Base-by-base conservation (phyloP, 306 rosid genomes). In the Castanospermum australe region DNA sequence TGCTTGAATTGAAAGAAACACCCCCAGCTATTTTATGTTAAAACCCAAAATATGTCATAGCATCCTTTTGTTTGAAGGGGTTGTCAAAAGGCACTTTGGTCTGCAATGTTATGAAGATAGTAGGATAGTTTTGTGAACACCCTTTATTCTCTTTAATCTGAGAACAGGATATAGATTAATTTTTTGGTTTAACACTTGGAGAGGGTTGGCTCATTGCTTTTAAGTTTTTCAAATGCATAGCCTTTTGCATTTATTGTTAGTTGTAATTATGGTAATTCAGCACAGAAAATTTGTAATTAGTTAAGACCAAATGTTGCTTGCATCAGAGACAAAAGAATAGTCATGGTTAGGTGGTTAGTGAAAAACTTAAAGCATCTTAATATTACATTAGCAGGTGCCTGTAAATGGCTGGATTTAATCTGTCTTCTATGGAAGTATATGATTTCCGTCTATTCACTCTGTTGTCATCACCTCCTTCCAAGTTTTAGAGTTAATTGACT, bases 141-240 rank as follows among this genome's bases (percentile, higher is more conserved):
- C 42, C 42, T 71, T 33, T 71, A 13, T 20, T 52, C 52, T 45
- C 5, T 75, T 15, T 52, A 13, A 18, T 71, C 4, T 61, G 47
- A 35, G 47, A 71, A 60, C 12, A 47, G 21, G 57, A 50, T 54
- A 20, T 18, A 0, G 33, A 20, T 13, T 36, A 0, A 8, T 4
- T 0, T 73, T 38, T 22, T 21, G 67, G 59, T 61, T 60, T 71
- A 71, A 25, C 25, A 2, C 62, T 32, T 17, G 18, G 20, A 24
- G 2, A 63, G 39, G 50, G 3, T 72, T 63, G 25, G 22, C 38
- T 80, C 41, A 18, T 62, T 63, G 39, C 2, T 80, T 12, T 51
- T 17, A 8, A 64, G 62, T 80, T 71, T 73, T 74, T 65, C 54
- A 74, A 66, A 36, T 82, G 32, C 22, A 39, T 56, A 13, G 33